Evolutionary conservation across 257 asterid species (phyloP).

Genomic region (Cinchona pubescens): DNA sequence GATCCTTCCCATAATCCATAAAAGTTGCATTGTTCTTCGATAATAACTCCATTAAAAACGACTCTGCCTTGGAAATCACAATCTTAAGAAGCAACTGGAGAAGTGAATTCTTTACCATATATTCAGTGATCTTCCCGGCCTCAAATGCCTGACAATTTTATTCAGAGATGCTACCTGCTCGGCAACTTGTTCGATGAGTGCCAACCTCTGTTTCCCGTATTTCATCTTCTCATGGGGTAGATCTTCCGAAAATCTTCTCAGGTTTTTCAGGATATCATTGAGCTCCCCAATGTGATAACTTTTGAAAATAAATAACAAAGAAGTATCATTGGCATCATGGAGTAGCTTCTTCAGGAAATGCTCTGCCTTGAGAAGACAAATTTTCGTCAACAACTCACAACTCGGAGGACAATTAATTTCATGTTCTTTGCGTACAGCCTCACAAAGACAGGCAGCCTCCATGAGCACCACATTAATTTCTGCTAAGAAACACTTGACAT

Average conservation of each 20-base stretch:
- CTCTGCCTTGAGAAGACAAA: neutral
- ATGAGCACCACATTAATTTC: neutral
- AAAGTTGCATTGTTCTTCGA: neutral
- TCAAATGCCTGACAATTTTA: neutral
- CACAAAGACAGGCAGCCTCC: neutral
- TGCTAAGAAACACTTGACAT: neutral
- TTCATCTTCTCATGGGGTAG: neutral
- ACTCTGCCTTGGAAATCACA: neutral
- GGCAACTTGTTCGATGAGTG: neutral
- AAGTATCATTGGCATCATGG: no score
- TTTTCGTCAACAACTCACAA: neutral
- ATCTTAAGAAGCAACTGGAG: neutral
- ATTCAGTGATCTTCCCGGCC: neutral
- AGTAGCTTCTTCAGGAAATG: neutral
- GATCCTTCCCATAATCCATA: neutral
- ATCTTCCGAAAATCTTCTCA: neutral
- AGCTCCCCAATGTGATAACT: neutral
- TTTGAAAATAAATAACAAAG: no score
- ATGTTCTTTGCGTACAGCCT: no score
- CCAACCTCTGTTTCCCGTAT: neutral
- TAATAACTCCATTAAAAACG: neutral
- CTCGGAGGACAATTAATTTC: no score
- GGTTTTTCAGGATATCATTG: neutral
- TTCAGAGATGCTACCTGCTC: neutral
- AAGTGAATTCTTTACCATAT: neutral